Percentiles rank a stretch among this genome's conserved stretches.
Evolutionary conservation across 1,284 basidiomycete genomes (phyloP).

Genomic region (Heterobasidion irregulare): DNA sequence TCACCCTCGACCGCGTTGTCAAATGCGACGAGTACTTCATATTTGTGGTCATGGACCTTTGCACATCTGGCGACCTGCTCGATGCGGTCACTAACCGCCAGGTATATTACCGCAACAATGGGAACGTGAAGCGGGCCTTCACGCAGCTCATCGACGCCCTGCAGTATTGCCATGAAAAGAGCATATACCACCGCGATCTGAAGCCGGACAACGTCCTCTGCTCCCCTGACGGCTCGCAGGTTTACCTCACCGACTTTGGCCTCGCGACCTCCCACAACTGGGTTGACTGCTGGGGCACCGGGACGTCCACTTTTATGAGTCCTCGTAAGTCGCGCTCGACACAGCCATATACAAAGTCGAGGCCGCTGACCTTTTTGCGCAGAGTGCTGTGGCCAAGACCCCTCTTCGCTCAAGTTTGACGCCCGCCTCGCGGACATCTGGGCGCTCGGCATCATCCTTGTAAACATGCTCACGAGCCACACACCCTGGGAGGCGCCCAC

Average conservation of each 20-base stretch:
- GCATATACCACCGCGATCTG: slow-evolving; percentile 65
- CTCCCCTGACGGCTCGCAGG: slow-evolving; percentile 30
- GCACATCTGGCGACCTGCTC: slow-evolving; percentile 58
- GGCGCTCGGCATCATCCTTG: slow-evolving; percentile 53
- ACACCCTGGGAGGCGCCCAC: slow-evolving; percentile 84
- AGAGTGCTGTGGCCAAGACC: slow-evolving; percentile 21
- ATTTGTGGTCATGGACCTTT: slow-evolving; percentile 59
- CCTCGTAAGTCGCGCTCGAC: slow-evolving; percentile 30
- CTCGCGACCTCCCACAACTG: slow-evolving; percentile 46
- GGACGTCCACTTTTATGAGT: slow-evolving; percentile 53
- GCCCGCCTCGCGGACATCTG: slow-evolving; percentile 72
- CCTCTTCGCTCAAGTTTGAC: slow-evolving; percentile 39
- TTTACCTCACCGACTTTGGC: slow-evolving; percentile 63
- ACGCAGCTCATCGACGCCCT: slow-evolving; percentile 58
- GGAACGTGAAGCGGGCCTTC: slow-evolving; percentile 40
- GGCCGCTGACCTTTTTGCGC: neutral
- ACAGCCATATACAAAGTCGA: neutral
- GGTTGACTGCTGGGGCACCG: slow-evolving; percentile 42
- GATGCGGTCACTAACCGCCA: slow-evolving; percentile 46
- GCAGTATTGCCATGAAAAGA: slow-evolving; percentile 47
- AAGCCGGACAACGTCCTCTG: slow-evolving; percentile 74
- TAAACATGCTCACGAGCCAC: slow-evolving; percentile 79
- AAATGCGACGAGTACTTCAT: slow-evolving; percentile 42
- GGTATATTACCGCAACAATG: slow-evolving; percentile 40
- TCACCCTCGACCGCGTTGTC: slow-evolving; percentile 50